Base-by-base conservation (phyloP, 371 early-diverging fungal genomes). In the Paraphysoderma sedebokerense region DNA sequence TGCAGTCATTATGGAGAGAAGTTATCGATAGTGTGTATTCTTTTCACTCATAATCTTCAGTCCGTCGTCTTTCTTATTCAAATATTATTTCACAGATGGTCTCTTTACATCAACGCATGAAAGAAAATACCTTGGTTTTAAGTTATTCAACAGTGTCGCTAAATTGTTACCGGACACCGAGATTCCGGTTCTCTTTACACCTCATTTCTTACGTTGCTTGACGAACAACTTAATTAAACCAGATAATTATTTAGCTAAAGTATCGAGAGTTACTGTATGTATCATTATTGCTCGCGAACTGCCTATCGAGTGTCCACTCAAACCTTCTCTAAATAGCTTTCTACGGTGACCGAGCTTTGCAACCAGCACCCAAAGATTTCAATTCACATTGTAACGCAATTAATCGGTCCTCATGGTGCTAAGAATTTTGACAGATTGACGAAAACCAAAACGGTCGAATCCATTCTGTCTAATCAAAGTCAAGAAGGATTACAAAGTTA, bases 71-170 rank as follows among this genome's bases (percentile, higher is more conserved):
- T 46, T 15, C n/a, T 20, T 35, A 23, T 26, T 17, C 23, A 15
- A 38, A 26, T 11, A 23, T 23, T n/a, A 20, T 15, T 36, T 45
- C 26, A 22, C 61, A 81, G 79, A 76, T 32, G 56, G 79, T 20
- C 54, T 89, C 49, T 88, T 90, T 12, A 70, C 68, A 33, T 62
- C 87, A 9, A 74, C 81, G 31, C 81, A 85, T 63, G 84, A 86
- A 55, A 79, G 85, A 54, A 84, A 83, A 55, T 85, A 67, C 66
- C 77, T 90, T 74, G 92, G 89, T 19, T 84, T 88, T 65, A 76
- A 78, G 49, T 58, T 88, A 22, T 75, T 90, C 34, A 75, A 79
- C 50, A 69, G 70, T 45, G 67, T 77, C 4, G 60, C 89, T 51
- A 74, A 75, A 19, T 64, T 64, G 26, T 63, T 87, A 38, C 59